Evolutionary conservation across 2,329 filamentous ascomycete species (phyloP).

Genomic region (Gaeumannomyces tritici): DNA sequence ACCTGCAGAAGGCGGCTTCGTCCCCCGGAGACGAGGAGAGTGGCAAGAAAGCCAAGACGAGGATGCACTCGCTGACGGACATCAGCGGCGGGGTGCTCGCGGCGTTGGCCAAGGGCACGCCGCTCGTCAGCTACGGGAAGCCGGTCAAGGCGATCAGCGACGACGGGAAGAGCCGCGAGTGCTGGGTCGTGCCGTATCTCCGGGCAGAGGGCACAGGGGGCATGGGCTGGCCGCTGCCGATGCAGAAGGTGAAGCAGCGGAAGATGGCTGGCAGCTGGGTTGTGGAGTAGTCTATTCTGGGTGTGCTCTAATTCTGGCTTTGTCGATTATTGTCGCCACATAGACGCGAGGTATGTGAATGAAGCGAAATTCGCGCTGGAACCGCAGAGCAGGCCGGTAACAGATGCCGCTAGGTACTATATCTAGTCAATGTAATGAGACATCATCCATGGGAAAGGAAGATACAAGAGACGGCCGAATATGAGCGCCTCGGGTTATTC

Average conservation of each 20-base stretch:
- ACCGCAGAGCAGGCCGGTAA: too few relatives aligned
- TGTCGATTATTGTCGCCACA: not conserved
- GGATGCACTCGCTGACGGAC: constrained; percentile 83
- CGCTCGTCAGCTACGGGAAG: constrained; percentile 76
- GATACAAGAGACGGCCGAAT: too few relatives aligned
- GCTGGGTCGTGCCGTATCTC: constrained; percentile 74
- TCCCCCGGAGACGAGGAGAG: constrained; percentile 12
- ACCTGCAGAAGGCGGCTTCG: constrained; percentile 62
- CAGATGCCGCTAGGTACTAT: too few relatives aligned
- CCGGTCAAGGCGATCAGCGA: constrained; percentile 59
- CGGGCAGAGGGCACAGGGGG: constrained; percentile 56
- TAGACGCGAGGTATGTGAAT: not conserved
- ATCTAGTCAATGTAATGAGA: too few relatives aligned
- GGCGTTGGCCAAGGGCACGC: constrained; percentile 73
- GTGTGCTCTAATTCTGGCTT: not conserved
- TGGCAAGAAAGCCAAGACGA: constrained; percentile 48
- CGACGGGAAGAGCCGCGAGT: constrained; percentile 49
- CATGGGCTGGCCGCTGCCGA: constrained; percentile 75
- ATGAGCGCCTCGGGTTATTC: too few relatives aligned
- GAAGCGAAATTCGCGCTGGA: not conserved
- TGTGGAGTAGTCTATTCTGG: constrained; percentile 35
- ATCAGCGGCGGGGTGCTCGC: constrained; percentile 68
- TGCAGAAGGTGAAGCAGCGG: constrained; percentile 74
- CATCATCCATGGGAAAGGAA: too few relatives aligned
- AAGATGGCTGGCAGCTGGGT: constrained; percentile 69